Conservation (phyloP, 75 land plant genomes). For the Gnetum montanum region DNA sequence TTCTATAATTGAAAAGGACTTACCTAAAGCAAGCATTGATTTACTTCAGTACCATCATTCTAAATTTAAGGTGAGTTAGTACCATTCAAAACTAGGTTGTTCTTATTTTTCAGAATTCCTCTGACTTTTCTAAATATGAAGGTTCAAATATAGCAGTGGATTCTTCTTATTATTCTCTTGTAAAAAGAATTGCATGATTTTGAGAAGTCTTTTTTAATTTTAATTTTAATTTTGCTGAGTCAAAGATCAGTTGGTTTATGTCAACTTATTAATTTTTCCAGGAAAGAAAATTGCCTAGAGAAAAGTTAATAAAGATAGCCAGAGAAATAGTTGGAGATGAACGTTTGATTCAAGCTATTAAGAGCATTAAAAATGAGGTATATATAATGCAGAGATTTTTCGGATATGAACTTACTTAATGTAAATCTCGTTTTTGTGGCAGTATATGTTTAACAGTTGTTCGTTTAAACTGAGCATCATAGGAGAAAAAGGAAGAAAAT, state of each 20-base stretch:
- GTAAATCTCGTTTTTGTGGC: too few relatives aligned
- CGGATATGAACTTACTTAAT: too few relatives aligned
- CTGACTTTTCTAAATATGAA: background rate
- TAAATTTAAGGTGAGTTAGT: conserved; percentile 1
- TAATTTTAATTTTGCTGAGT: too few relatives aligned
- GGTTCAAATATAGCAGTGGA: too few relatives aligned
- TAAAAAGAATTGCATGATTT: too few relatives aligned
- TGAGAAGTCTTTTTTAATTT: too few relatives aligned
- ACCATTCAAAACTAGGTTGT: background rate
- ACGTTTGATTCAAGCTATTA: background rate
- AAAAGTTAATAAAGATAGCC: background rate
- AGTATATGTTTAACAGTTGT: too few relatives aligned
- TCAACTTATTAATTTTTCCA: background rate
- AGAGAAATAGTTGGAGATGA: conserved; percentile 2
- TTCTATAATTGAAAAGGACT: background rate
- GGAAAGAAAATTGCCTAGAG: background rate
- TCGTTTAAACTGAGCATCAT: too few relatives aligned
- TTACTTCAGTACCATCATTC: background rate
- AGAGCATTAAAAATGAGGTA: conserved; percentile 1
- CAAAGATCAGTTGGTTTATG: background rate
- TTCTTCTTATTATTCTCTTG: too few relatives aligned
- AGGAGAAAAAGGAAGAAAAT: too few relatives aligned
- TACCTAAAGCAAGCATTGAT: background rate
- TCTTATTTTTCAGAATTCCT: background rate
- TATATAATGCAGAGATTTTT: too few relatives aligned